Conservation (phyloP, 805 yeast species). For the Barnettozyma botsteinii region DNA sequence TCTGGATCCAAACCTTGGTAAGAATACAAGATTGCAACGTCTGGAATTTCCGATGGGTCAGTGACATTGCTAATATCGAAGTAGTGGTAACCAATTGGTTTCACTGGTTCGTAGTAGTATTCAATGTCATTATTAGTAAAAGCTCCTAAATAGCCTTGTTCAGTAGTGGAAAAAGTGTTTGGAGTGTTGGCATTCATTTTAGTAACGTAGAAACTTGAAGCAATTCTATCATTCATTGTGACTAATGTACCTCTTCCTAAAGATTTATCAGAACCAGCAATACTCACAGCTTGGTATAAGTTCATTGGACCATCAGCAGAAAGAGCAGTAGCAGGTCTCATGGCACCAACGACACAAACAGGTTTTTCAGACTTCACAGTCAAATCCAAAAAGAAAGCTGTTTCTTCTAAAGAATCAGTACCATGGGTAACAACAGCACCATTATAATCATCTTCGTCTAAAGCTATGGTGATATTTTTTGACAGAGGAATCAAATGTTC, state of each 20-base stretch:
- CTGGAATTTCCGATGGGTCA: slow-evolving; percentile 24
- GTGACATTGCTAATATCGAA: slow-evolving; percentile 30
- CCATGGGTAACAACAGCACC: slow-evolving; percentile 68
- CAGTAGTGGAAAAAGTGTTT: slow-evolving; percentile 60
- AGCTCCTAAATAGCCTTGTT: slow-evolving; percentile 65
- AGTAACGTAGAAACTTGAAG: slow-evolving; percentile 61
- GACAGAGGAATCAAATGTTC: slow-evolving; percentile 40
- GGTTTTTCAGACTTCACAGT: slow-evolving; percentile 32
- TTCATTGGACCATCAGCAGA: slow-evolving; percentile 74
- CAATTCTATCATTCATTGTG: slow-evolving; percentile 59
- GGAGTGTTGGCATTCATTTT: slow-evolving; percentile 63
- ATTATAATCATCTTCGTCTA: slow-evolving; percentile 37
- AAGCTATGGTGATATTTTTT: slow-evolving; percentile 38
- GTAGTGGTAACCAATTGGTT: slow-evolving; percentile 32
- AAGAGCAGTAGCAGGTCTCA: slow-evolving; percentile 67
- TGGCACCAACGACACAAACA: slow-evolving; percentile 46
- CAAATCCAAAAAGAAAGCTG: slow-evolving; percentile 56
- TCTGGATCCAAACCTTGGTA: slow-evolving; percentile 52
- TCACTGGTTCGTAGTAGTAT: slow-evolving; percentile 54
- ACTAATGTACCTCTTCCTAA: slow-evolving; percentile 57
- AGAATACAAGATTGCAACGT: slow-evolving; percentile 51
- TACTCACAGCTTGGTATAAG: slow-evolving; percentile 58
- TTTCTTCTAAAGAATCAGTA: slow-evolving; percentile 65
- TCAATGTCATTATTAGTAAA: slow-evolving; percentile 60
- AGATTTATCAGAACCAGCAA: slow-evolving; percentile 48